These are phyloP conservation scores for Paracamarosporium sp. DNA, from an alignment of 2,329 filamentous ascomycete species.

Conservation along the genomic window DNA sequence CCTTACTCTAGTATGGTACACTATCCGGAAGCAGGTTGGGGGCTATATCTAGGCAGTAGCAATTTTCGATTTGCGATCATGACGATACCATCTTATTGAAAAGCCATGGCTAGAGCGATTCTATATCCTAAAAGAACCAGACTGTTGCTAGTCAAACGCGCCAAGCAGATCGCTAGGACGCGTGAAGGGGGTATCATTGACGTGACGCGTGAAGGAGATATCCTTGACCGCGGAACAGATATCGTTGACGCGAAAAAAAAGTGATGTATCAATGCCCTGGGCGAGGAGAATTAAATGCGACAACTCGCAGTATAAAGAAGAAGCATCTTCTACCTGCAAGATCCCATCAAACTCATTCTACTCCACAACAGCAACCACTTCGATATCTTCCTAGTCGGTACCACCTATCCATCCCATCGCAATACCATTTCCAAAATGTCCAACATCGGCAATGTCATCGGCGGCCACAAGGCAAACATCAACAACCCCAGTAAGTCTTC, in stretches of 20 bases:
- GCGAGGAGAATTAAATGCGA: neutral
- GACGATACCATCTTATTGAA: neutral
- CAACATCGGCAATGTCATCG: constrained; percentile 59
- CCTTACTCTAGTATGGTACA: neutral
- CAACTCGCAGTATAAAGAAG: neutral
- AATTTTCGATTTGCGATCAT: neutral
- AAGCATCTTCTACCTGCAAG: neutral
- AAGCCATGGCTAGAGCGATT: neutral
- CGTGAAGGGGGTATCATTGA: neutral
- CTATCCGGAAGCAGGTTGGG: neutral
- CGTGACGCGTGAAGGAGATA: neutral
- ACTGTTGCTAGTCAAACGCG: neutral
- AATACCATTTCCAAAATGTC: constrained; percentile 46
- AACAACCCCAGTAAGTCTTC: neutral
- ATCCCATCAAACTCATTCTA: constrained; percentile 2
- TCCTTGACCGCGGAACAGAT: neutral
- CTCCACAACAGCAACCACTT: neutral
- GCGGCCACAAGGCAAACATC: constrained; percentile 1
- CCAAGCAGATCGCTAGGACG: neutral
- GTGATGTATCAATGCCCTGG: neutral
- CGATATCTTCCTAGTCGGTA: neutral
- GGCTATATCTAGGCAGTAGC: neutral
- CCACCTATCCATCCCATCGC: neutral
- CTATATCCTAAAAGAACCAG: neutral
- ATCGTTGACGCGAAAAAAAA: neutral